phyloP scores from a whole-genome alignment of 139 green algal genomes.

The Chlorella sp. region DNA sequence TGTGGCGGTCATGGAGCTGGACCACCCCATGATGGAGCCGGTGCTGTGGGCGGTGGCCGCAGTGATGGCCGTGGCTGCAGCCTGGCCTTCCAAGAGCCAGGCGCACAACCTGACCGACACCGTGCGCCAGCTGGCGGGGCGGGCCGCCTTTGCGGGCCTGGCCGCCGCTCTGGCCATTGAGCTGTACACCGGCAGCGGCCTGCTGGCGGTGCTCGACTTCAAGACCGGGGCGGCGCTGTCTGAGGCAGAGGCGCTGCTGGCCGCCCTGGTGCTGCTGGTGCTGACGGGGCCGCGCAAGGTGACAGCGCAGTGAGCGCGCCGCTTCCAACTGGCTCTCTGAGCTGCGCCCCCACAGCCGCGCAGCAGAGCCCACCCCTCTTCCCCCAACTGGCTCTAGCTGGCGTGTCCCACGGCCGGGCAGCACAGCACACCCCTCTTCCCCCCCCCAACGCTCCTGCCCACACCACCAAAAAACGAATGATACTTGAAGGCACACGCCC shows the following conservation, averaged over 20 bases:
- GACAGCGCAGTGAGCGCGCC: neutral
- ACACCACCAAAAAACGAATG: neutral
- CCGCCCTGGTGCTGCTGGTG: slow-evolving; percentile 55
- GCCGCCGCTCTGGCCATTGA: slow-evolving; percentile 48
- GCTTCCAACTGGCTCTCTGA: neutral
- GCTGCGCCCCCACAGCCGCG: neutral
- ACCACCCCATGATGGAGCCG: slow-evolving; percentile 48
- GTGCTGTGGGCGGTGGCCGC: slow-evolving; percentile 42
- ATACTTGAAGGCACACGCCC: neutral
- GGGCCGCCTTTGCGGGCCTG: slow-evolving; percentile 30
- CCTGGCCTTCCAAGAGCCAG: slow-evolving; percentile 22
- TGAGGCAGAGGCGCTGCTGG: slow-evolving; percentile 54
- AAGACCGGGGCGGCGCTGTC: slow-evolving; percentile 58
- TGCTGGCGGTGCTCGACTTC: slow-evolving; percentile 56
- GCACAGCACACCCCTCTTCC: no score
- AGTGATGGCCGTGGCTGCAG: slow-evolving; percentile 18
- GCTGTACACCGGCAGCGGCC: slow-evolving; percentile 56
- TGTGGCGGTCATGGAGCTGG: slow-evolving; percentile 50
- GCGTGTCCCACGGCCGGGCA: no score
- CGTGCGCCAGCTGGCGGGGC: slow-evolving; percentile 31
- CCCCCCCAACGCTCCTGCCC: neutral
- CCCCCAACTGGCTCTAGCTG: neutral
- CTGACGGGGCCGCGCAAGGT: slow-evolving; percentile 39
- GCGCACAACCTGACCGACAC: neutral
- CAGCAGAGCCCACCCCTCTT: neutral